Percentiles rank a stretch among this genome's conserved stretches.
phyloP scores from a whole-genome alignment of 306 rosid species.

The Castanopsis chinensis region DNA sequence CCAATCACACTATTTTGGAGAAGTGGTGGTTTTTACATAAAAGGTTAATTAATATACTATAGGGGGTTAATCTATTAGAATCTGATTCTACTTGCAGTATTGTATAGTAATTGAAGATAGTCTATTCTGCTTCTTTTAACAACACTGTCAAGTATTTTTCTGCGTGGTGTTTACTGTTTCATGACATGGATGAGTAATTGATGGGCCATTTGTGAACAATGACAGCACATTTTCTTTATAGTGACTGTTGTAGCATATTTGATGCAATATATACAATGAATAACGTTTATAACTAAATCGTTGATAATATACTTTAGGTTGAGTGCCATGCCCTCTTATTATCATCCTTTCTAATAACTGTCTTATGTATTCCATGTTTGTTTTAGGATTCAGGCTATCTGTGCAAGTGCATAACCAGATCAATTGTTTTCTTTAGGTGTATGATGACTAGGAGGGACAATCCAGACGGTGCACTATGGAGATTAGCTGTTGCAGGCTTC shows the following conservation, averaged over 20 bases:
- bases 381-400: not conserved
- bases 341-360: slow-evolving; percentile 6
- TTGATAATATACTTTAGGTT: not conserved
- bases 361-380: slow-evolving; percentile 6
- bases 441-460: slow-evolving; percentile 96
- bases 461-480: slow-evolving; percentile 87
- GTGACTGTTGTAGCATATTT: not conserved
- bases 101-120: not conserved
- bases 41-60: not conserved
- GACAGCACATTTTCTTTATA: not conserved
- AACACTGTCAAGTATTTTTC: not conserved
- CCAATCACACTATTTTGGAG: slow-evolving; percentile 2
- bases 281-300: not conserved
- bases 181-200: not conserved
- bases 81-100: not conserved
- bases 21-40: not conserved
- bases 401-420: slow-evolving; percentile 14
- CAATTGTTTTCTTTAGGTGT: slow-evolving; percentile 52
- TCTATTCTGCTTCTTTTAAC: not conserved
- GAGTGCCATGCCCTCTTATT: not conserved
- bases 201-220: not conserved
- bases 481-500: slow-evolving; percentile 83
- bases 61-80: not conserved
- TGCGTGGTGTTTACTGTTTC: not conserved
- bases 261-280: not conserved